Evolutionary conservation across 345 rosid species (phyloP).

Genomic region (Ceriops tagal): DNA sequence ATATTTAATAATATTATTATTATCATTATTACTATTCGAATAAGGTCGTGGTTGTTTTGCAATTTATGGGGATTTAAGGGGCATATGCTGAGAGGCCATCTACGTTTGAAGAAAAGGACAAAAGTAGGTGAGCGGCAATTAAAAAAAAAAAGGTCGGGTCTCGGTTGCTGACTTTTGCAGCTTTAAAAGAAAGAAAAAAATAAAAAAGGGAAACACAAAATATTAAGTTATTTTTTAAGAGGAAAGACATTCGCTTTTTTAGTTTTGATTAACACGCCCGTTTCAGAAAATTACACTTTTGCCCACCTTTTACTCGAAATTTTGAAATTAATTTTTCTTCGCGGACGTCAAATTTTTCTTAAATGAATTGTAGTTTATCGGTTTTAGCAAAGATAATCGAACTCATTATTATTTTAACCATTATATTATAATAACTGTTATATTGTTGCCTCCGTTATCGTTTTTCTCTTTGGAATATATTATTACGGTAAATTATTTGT

Average conservation of each 20-base stretch:
- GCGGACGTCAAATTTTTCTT: constrained; percentile 65
- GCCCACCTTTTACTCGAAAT: constrained; percentile 13
- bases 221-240: too few relatives aligned
- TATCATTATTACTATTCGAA: too few relatives aligned
- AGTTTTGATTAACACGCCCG: constrained; percentile 3
- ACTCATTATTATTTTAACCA: too few relatives aligned
- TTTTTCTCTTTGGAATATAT: background rate
- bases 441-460: too few relatives aligned
- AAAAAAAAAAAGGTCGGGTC: constrained; percentile 25
- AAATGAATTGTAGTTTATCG: constrained; percentile 42
- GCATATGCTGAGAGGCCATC: background rate
- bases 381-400: background rate
- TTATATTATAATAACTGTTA: too few relatives aligned
- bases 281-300: constrained; percentile 26
- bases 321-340: constrained; percentile 38
- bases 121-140: constrained; percentile 39
- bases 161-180: constrained; percentile 24
- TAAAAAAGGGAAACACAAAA: background rate
- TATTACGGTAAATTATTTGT: background rate
- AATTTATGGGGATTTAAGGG: constrained; percentile 1
- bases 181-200: constrained; percentile 20
- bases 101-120: constrained; percentile 24
- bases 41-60: constrained; percentile 22
- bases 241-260: background rate
- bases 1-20: too few relatives aligned